phyloP scores from a whole-genome alignment of 768 basidiomycete species.

The Epithele typhae region DNA sequence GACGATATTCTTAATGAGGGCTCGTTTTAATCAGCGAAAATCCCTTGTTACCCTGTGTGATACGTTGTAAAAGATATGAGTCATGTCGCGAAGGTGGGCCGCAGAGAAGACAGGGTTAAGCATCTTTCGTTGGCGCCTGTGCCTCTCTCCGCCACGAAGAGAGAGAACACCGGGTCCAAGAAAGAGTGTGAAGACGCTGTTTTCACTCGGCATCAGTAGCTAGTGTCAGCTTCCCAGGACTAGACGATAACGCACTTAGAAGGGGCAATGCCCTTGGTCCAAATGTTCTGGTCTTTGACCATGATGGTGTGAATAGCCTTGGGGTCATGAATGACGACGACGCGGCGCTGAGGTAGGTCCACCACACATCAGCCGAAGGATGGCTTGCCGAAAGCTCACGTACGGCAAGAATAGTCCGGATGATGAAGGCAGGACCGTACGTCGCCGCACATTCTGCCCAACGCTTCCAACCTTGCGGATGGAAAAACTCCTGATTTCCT shows the following conservation, averaged over 20 bases:
- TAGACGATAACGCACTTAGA: not conserved
- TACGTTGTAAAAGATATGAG: conserved; percentile 4
- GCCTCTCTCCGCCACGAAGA: not conserved
- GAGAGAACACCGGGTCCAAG: conserved; percentile 2
- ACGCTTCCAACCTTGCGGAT: not conserved
- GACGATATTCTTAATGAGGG: no score
- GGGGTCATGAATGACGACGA: conserved; percentile 45
- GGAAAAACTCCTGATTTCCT: conserved; percentile 3
- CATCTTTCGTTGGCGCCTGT: conserved; percentile 7
- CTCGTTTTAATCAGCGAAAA: no score
- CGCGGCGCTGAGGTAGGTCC: conserved; percentile 33
- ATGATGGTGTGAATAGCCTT: conserved; percentile 43
- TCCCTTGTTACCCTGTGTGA: not conserved
- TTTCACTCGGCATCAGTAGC: no score
- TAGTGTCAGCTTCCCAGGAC: no score
- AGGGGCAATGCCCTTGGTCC: conserved; percentile 10
- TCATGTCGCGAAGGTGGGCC: conserved; percentile 7
- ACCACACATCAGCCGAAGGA: not conserved
- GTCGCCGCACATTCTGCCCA: conserved; percentile 4
- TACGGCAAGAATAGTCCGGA: conserved; percentile 45
- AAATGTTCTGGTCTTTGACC: conserved; percentile 44
- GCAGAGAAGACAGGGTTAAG: conserved; percentile 13
- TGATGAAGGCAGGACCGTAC: conserved; percentile 41
- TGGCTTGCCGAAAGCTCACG: not conserved
- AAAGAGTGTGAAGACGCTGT: not conserved